phyloP scores from a whole-genome alignment of 352 stramenopile genomes.

The Hyaloperonospora brassicae region DNA sequence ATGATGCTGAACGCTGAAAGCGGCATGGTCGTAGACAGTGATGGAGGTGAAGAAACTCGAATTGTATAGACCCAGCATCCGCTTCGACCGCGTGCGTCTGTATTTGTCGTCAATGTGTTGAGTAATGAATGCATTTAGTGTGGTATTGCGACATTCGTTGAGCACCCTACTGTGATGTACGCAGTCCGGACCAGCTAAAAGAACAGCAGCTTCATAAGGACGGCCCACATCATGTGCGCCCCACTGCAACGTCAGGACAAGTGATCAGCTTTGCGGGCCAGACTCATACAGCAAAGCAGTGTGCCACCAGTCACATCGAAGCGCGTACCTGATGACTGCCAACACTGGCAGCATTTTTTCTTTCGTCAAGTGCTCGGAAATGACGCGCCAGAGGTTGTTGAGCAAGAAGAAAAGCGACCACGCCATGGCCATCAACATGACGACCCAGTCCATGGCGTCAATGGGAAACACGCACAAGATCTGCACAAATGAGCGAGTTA shows the following conservation, averaged over 20 bases:
- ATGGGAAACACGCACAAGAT: constrained; percentile 66
- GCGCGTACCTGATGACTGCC: constrained; percentile 63
- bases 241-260: constrained; percentile 30
- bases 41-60: constrained; percentile 26
- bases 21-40: constrained; percentile 30
- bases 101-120: constrained; percentile 12
- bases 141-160: constrained; percentile 3
- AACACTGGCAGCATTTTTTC: constrained; percentile 84
- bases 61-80: constrained; percentile 22
- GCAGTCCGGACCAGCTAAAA: constrained; percentile 41
- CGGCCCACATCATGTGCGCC: constrained; percentile 72
- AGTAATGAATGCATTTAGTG: constrained; percentile 14
- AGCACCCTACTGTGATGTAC: constrained; percentile 17
- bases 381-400: constrained; percentile 68
- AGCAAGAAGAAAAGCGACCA: constrained; percentile 83
- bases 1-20: constrained; percentile 45
- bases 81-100: not conserved
- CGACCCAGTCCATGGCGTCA: constrained; percentile 76
- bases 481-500: constrained; percentile 21
- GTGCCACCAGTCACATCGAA: not conserved
- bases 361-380: constrained; percentile 73
- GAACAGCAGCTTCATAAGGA: constrained; percentile 83
- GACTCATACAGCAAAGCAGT: no score
- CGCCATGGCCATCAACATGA: constrained; percentile 69
- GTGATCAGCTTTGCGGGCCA: constrained; percentile 1